These are phyloP conservation scores for Cladophialophora immunda DNA, from an alignment of 2,329 filamentous ascomycete species.

Conservation along the genomic window DNA sequence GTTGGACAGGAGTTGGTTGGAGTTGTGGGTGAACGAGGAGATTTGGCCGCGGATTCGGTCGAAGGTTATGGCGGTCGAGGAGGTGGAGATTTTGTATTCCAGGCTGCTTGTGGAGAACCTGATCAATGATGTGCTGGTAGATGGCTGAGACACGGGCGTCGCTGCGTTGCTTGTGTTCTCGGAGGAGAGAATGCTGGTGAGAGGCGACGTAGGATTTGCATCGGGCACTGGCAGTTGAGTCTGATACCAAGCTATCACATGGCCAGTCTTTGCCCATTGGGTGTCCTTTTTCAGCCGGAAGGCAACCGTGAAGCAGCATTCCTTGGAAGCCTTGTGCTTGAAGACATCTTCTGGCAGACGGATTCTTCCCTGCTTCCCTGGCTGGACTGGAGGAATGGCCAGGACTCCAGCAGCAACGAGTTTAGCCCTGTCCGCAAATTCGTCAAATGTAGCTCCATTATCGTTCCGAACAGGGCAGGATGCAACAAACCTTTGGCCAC, in stretches of 20 bases:
- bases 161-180: conserved; percentile 52
- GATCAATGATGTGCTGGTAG: conserved; percentile 48
- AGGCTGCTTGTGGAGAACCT: conserved; percentile 40
- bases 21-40: conserved; percentile 19
- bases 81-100: conserved; percentile 22
- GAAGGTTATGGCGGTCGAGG: conserved; percentile 22
- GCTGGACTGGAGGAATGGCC: neutral
- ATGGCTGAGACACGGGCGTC: neutral
- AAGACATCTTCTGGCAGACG: conserved; percentile 29
- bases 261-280: conserved; percentile 36
- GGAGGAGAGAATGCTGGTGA: neutral
- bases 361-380: conserved; percentile 44
- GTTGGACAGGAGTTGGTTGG: conserved; percentile 13
- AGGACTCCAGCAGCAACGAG: conserved; percentile 29
- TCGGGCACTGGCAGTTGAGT: neutral
- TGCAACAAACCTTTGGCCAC: conserved; percentile 52
- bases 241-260: conserved; percentile 36
- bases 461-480: neutral
- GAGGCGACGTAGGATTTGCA: conserved; percentile 4
- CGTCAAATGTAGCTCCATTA: neutral
- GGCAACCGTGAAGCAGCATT: conserved; percentile 33
- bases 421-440: conserved; percentile 12
- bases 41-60: conserved; percentile 28
- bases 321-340: neutral
- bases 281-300: conserved; percentile 29